Conservation (phyloP, 257 asterid genomes). For the Gentiana dahurica region DNA sequence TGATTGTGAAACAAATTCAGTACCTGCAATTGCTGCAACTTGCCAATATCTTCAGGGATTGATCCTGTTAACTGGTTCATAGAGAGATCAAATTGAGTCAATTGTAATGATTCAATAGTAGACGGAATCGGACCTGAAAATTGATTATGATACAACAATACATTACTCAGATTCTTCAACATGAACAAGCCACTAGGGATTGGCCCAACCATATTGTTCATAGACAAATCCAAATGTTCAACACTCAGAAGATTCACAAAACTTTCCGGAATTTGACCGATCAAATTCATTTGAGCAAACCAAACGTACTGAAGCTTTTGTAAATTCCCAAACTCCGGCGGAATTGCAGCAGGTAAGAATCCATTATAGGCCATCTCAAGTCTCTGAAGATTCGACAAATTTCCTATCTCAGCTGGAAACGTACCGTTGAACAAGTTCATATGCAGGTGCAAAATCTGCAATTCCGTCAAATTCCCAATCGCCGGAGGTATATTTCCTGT, state of each 20-base stretch:
- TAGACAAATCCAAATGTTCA: conserved; percentile 28
- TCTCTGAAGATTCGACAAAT: conserved; percentile 45
- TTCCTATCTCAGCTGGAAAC: conserved; percentile 56
- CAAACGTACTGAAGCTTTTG: conserved; percentile 31
- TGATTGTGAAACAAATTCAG: conserved; percentile 37
- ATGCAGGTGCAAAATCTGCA: conserved; percentile 24
- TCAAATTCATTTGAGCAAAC: conserved; percentile 33
- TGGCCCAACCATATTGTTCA: conserved; percentile 20
- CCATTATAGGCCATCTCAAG: conserved; percentile 42
- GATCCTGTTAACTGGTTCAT: conserved; percentile 46
- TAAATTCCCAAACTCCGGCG: conserved; percentile 51
- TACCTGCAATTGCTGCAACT: conserved; percentile 34
- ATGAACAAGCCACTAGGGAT: conserved; percentile 36
- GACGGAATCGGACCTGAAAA: conserved; percentile 61
- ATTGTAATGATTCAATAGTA: conserved; percentile 24
- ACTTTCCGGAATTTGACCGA: conserved; percentile 37
- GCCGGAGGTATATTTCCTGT: conserved; percentile 69
- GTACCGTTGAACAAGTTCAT: conserved; percentile 52
- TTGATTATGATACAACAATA: conserved; percentile 33
- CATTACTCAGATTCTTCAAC: conserved; percentile 45
- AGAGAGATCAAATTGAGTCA: conserved; percentile 50
- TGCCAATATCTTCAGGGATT: conserved; percentile 64
- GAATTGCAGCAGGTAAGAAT: conserved; percentile 43
- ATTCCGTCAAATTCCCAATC: conserved; percentile 44
- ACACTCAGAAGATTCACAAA: conserved; percentile 21